Evolutionary conservation across 192 early-diverging fungal species (phyloP), one percentile per base, ranked within the genome.

Genomic region (Funneliformis mosseae): DNA sequence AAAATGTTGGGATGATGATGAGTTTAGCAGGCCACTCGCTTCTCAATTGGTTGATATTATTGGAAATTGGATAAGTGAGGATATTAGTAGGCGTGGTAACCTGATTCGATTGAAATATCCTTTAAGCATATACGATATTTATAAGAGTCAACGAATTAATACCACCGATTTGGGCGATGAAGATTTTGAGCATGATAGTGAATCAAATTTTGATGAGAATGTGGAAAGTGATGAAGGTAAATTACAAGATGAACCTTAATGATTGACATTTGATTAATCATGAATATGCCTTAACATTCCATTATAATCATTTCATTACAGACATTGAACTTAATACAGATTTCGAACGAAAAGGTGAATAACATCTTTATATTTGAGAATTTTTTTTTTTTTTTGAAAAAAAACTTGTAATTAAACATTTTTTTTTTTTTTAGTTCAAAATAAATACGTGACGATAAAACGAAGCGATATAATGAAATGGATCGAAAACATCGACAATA

Each of bases 1-100:
- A 74, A 46, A 59, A 28, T 74, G 72, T 59, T 59, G 43, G 43
- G 72, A 74, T 48, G 46, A 74, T 46, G 72, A 74, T 50, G 43
- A 55, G 27, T 55, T 27, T 55, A 74, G 18, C 33, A 43, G 72
- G 27, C 72, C 43, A n/a, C n/a, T 48, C 27, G 16, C 42, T 16
- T 8, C 14, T 28, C 43, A 55, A 50, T 18, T 74, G 3, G n/a
- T 59, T 59, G 72, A 55, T 59, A 74, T 11, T 55, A 41, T 74
- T 23, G 28, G 5, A 46, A 33, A 38, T 41, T 74, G 72, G 72
- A 41, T 48, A 28, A 59, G 38, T n/a, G n/a, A n/a, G n/a, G n/a
- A n/a, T n/a, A n/a, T 74, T 50, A 74, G 28, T 27, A 38, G 8
- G 14, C 12, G 72, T 12, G 23, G 55, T 43, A 14, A 41, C n/a